phyloP scores from a whole-genome alignment of 2,329 filamentous ascomycete species.

The Sporothrix phasma region DNA sequence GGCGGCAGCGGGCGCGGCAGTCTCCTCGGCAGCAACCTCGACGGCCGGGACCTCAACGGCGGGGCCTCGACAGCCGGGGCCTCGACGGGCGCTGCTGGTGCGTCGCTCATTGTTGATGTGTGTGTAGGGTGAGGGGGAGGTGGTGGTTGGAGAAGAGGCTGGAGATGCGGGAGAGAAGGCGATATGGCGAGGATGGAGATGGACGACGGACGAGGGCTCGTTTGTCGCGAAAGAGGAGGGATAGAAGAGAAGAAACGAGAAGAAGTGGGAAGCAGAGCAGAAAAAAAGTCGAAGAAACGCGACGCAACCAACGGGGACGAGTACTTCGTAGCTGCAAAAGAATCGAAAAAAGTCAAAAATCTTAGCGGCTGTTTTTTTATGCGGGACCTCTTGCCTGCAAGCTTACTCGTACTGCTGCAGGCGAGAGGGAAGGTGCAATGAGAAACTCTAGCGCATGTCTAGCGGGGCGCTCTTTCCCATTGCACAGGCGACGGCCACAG shows the following conservation, averaged over 20 bases:
- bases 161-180: neutral
- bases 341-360: constrained; percentile 11
- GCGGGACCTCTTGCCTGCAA: constrained; percentile 3
- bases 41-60: constrained; percentile 12
- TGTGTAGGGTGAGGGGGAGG: neutral
- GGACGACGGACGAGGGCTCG: neutral
- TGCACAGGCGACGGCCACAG: neutral
- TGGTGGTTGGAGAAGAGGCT: neutral
- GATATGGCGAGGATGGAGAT: neutral
- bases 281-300: neutral
- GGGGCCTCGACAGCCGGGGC: constrained; percentile 19
- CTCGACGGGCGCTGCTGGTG: constrained; percentile 19
- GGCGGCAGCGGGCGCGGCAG: constrained; percentile 8
- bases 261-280: neutral
- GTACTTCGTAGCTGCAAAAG: neutral
- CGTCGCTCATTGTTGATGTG: constrained; percentile 20
- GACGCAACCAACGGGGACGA: neutral
- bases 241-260: neutral
- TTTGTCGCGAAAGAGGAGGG: neutral
- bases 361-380: constrained; percentile 12
- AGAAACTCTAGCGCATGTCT: neutral
- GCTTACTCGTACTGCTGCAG: neutral
- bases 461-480: neutral
- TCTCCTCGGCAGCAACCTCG: constrained; percentile 16
- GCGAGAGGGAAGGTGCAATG: neutral